Evolutionary conservation across 1,284 basidiomycete species (phyloP), one percentile per base, ranked within the genome.

Genomic region (Erythrobasidium hasegawianum): DNA sequence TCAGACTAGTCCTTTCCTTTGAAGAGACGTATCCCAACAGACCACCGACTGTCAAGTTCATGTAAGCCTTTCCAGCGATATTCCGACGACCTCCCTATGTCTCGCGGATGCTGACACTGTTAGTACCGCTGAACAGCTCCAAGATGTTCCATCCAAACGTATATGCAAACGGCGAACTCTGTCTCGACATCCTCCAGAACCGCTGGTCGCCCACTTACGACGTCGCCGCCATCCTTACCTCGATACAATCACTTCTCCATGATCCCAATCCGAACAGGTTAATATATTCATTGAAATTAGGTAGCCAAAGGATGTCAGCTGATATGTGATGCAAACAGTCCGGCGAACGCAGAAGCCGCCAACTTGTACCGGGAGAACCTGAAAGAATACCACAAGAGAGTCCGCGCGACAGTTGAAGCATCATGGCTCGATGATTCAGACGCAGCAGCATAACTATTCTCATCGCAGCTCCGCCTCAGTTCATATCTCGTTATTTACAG

Each of bases 21-120:
- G 94, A 97, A 77, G 95, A 98, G 77, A 89, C 90, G 2, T 97
- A 98, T 78, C 95, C 95, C 16, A 97, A 97, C 82, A 97, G 97
- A 77, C 92, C 95, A 0, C 95, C 95, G 4, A 89, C 89, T 1
- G 95, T 97, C 73, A 94, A 95, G 77, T 98, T 98, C 81, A 83
- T 97, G 26, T 65, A 22, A 38, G 62, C 5, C 26, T 7, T n/a
- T n/a, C n/a, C n/a, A n/a, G n/a, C n/a, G n/a, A n/a, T n/a, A n/a
- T n/a, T n/a, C n/a, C n/a, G n/a, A n/a, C n/a, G n/a, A 9, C n/a
- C 26, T 22, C 26, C 50, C 26, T 53, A n/a, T 24, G 50, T 53
- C 18, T 7, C 26, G 16, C 26, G 9, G 50, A 5, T 33, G 4
- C 33, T 33, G 33, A 33, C 33, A 33, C 11, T 33, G 45, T 18